phyloP scores from a whole-genome alignment of 192 early-diverging fungal genomes.

The Thamnidium elegans region DNA sequence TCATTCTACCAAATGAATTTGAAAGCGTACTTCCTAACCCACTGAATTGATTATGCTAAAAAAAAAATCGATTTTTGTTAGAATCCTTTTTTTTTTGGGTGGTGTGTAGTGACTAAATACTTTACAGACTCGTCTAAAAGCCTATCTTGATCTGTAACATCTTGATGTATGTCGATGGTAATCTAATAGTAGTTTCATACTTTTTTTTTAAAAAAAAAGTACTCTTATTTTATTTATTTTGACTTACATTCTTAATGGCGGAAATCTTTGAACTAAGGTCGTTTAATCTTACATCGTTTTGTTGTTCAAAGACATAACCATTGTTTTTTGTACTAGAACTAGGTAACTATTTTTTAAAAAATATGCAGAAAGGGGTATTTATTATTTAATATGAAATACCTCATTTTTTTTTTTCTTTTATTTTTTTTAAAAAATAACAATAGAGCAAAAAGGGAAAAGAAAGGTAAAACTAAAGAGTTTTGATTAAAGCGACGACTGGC shows the following conservation, averaged over 20 bases:
- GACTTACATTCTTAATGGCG: conserved; percentile 48
- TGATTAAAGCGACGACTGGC: too few relatives aligned
- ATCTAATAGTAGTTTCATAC: conserved; percentile 27
- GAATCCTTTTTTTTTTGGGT: too few relatives aligned
- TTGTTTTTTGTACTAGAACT: conserved; percentile 19
- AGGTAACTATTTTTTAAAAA: too few relatives aligned
- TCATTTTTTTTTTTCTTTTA: too few relatives aligned
- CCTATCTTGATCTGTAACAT: conserved; percentile 40
- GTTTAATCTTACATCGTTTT: conserved; percentile 53
- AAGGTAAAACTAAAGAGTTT: too few relatives aligned
- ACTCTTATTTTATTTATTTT: background rate
- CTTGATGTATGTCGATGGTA: conserved; percentile 46
- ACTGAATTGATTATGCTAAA: conserved; percentile 28
- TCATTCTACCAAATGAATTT: conserved; percentile 33
- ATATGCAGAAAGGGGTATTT: too few relatives aligned
- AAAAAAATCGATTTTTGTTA: background rate
- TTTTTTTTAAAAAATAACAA: too few relatives aligned
- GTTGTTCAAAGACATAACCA: conserved; percentile 45
- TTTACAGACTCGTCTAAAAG: conserved; percentile 40
- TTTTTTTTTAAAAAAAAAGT: background rate
- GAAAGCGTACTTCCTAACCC: conserved; percentile 24
- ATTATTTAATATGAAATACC: too few relatives aligned
- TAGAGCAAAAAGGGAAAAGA: too few relatives aligned
- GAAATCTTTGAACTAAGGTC: conserved; percentile 53
- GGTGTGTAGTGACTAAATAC: too few relatives aligned